Conservation (phyloP, 805 yeast genomes). For the Candida easanensis region DNA sequence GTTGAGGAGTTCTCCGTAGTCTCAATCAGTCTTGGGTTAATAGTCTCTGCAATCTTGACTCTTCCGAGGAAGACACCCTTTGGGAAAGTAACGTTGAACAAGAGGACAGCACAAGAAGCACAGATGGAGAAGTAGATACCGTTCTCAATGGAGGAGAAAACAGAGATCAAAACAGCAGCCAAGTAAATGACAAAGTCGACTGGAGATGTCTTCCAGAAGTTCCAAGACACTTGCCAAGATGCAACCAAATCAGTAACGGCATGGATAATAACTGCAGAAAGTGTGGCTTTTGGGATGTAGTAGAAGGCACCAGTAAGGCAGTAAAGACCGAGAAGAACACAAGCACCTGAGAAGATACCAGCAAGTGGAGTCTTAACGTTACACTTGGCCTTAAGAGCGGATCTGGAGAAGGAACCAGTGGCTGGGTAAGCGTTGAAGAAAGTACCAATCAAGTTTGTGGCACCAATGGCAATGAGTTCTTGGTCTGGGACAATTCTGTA, state of each 20-base stretch:
- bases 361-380: constrained; percentile 94
- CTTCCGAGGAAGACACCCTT: constrained; percentile 80
- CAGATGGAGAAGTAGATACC: constrained; percentile 91
- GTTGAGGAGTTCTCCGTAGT: constrained; percentile 11
- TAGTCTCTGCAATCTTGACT: constrained; percentile 67
- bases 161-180: constrained; percentile 25
- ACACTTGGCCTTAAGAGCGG: constrained; percentile 92
- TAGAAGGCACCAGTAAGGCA: constrained; percentile 79
- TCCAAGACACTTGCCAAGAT: constrained; percentile 61
- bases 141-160: constrained; percentile 59
- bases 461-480: constrained; percentile 91
- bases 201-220: constrained; percentile 71
- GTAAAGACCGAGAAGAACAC: constrained; percentile 84
- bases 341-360: constrained; percentile 85
- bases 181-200: constrained; percentile 24
- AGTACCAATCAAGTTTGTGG: constrained; percentile 85
- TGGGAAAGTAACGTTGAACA: constrained; percentile 78
- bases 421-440: constrained; percentile 94
- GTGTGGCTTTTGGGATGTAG: constrained; percentile 86
- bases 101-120: constrained; percentile 72
- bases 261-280: constrained; percentile 86
- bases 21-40: constrained; percentile 51
- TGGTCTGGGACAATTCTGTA: constrained; percentile 91
- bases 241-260: constrained; percentile 87
- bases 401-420: constrained; percentile 92